Percentiles rank a stretch among this genome's conserved stretches.
These are phyloP conservation scores for Drechslera avenae DNA, from an alignment of 2,329 filamentous ascomycete genomes.

Conservation along the genomic window DNA sequence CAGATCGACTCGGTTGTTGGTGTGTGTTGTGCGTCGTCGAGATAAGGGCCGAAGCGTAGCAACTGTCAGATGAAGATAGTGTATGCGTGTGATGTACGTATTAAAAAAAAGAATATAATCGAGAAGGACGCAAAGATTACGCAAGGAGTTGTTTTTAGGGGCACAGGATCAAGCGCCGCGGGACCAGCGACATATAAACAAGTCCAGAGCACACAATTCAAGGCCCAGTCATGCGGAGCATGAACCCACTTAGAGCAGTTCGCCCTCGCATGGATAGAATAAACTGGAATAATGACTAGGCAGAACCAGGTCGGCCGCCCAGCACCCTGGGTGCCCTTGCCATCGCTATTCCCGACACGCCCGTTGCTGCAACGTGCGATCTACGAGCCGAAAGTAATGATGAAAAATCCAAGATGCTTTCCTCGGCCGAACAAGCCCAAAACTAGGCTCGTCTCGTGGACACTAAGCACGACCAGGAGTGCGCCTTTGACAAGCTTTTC, in stretches of 20 bases:
- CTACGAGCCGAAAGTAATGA: constrained; percentile 22
- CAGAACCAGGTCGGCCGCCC: neutral
- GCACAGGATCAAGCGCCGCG: constrained; percentile 3
- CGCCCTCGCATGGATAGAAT: constrained; percentile 3
- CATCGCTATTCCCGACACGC: constrained; percentile 5
- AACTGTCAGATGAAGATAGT: no score
- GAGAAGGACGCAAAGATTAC: constrained; percentile 1
- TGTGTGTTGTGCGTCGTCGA: neutral
- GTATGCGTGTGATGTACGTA: neutral
- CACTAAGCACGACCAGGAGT: neutral
- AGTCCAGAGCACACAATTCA: neutral
- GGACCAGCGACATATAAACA: constrained; percentile 23
- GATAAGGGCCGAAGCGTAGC: neutral
- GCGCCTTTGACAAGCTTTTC: no score
- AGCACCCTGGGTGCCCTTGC: constrained; percentile 4
- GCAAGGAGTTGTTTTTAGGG: constrained; percentile 2
- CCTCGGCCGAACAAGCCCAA: constrained; percentile 16
- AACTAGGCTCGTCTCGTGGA: neutral
- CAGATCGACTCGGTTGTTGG: neutral
- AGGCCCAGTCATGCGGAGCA: neutral
- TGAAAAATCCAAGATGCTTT: constrained; percentile 10
- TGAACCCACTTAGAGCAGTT: no score
- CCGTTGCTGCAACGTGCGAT: constrained; percentile 9
- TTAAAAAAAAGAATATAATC: constrained; percentile 7
- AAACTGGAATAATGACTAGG: constrained; percentile 2